Conservation (phyloP, 2,329 filamentous ascomycete species). For the Cladosporium sphaerospermum region DNA sequence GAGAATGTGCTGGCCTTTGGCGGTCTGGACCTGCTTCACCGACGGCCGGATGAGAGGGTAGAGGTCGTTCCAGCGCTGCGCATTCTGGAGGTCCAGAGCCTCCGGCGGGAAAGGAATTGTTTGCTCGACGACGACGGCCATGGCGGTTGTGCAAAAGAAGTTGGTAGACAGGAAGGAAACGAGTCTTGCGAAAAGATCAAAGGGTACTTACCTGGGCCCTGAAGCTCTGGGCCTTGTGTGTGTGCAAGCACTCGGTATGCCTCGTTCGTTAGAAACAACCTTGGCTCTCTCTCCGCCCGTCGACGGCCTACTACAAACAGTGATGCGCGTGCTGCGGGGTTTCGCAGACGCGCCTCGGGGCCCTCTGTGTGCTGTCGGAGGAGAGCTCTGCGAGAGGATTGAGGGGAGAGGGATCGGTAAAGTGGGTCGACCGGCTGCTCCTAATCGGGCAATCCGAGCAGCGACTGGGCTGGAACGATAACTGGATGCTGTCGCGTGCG, state of each 20-base stretch:
- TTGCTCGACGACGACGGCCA: slow-evolving; percentile 33
- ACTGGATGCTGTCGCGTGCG: no score
- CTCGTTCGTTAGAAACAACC: slow-evolving; percentile 1
- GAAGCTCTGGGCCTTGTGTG: not conserved
- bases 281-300: not conserved
- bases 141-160: slow-evolving; percentile 10
- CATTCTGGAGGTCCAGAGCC: slow-evolving; percentile 26
- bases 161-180: not conserved
- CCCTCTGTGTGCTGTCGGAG: not conserved
- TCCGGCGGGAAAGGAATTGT: slow-evolving; percentile 28
- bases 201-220: not conserved
- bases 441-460: not conserved
- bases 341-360: not conserved
- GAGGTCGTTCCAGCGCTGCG: slow-evolving; percentile 28
- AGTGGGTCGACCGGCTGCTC: not conserved
- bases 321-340: slow-evolving; percentile 11
- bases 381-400: not conserved
- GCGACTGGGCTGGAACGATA: not conserved
- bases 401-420: no score
- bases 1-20: slow-evolving; percentile 27
- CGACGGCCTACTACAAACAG: slow-evolving; percentile 11
- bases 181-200: not conserved
- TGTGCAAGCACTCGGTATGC: not conserved
- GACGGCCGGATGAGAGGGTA: slow-evolving; percentile 30
- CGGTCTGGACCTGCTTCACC: slow-evolving; percentile 22